A percentile compares a stretch with the other conserved stretches of the same genome.
Evolutionary conservation across 257 asterid species (phyloP).

Genomic region (Solanum piurae): DNA sequence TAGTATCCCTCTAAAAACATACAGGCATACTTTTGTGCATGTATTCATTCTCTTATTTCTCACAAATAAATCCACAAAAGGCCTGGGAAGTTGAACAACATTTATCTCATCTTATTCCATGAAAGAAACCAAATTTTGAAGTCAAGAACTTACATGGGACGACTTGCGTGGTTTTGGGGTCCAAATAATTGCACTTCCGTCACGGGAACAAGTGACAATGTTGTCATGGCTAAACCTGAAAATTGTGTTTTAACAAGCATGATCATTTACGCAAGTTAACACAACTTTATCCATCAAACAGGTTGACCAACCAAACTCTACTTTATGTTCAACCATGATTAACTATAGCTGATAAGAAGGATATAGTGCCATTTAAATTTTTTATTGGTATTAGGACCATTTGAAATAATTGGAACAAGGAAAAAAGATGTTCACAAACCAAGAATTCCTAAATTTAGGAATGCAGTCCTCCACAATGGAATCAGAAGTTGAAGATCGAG

Average conservation of each 20-base stretch:
- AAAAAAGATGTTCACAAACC: constrained; percentile 37
- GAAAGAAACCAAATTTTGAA: background rate
- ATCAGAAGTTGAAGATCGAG: constrained; percentile 62
- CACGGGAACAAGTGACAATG: constrained; percentile 95
- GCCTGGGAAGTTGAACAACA: background rate
- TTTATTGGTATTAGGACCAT: background rate
- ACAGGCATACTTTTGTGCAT: background rate
- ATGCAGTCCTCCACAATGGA: constrained; percentile 48
- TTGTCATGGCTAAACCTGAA: constrained; percentile 78
- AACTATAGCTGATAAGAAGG: background rate
- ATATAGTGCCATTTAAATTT: background rate
- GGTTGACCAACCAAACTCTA: background rate
- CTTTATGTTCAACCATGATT: background rate
- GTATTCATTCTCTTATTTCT: background rate
- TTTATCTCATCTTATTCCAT: background rate
- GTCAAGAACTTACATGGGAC: constrained; percentile 59
- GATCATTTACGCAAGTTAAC: background rate
- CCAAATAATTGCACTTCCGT: constrained; percentile 99
- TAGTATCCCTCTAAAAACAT: background rate
- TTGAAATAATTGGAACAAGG: background rate
- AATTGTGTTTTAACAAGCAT: constrained; percentile 9
- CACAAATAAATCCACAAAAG: background rate
- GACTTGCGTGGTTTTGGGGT: constrained; percentile 70
- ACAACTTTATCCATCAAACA: background rate
- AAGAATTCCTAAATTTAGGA: constrained; percentile 75